These are phyloP conservation scores for Pseudocercospora fuligena DNA, from an alignment of 2,329 filamentous ascomycete species.

Conservation along the genomic window DNA sequence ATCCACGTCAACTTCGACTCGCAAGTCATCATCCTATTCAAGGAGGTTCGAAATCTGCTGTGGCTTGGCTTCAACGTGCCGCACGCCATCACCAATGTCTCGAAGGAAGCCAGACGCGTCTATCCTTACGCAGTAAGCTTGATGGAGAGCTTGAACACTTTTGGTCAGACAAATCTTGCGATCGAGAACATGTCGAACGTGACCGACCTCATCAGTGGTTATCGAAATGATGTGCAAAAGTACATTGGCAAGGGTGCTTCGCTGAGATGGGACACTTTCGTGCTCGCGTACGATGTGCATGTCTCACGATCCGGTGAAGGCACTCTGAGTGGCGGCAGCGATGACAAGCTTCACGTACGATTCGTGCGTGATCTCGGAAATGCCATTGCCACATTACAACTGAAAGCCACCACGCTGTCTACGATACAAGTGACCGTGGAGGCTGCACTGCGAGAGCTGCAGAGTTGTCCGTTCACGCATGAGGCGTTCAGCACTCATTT, in stretches of 20 bases:
- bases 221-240: constrained; percentile 85
- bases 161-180: constrained; percentile 83
- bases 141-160: constrained; percentile 97
- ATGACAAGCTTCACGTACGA: constrained; percentile 71
- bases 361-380: constrained; percentile 93
- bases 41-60: constrained; percentile 92
- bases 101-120: constrained; percentile 97
- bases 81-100: constrained; percentile 91
- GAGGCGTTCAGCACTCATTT: constrained; percentile 79
- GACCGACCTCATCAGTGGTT: constrained; percentile 83
- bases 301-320: constrained; percentile 63
- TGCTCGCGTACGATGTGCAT: constrained; percentile 93
- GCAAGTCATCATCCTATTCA: constrained; percentile 97
- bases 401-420: constrained; percentile 78
- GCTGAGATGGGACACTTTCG: constrained; percentile 95
- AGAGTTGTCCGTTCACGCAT: constrained; percentile 80
- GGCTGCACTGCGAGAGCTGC: constrained; percentile 80
- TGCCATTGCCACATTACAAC: constrained; percentile 84
- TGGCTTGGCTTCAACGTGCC: constrained; percentile 96
- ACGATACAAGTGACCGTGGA: constrained; percentile 81
- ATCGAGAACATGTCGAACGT: constrained; percentile 88
- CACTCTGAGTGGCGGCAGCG: constrained; percentile 23
- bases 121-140: constrained; percentile 97
- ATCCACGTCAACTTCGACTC: constrained; percentile 95
- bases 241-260: constrained; percentile 86